Conservation (phyloP, 768 basidiomycete genomes). For the Panus rudis region DNA sequence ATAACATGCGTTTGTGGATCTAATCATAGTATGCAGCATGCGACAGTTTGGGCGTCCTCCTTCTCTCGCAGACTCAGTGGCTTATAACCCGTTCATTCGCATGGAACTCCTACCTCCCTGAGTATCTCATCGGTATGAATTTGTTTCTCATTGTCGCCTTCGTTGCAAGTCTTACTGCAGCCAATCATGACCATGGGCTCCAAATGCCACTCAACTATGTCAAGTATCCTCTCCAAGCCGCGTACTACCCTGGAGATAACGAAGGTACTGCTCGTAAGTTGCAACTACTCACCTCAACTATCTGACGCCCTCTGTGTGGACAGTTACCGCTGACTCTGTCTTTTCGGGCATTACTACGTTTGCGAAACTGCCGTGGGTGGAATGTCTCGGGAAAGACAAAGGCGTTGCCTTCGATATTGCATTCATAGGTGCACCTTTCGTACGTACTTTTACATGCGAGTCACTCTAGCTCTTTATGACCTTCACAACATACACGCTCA, state of each 20-base stretch:
- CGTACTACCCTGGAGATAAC: conserved; percentile 51
- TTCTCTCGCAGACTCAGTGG: too few relatives aligned
- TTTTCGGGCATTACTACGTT: conserved; percentile 84
- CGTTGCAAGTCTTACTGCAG: too few relatives aligned
- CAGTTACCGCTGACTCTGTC: conserved; percentile 70
- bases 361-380: conserved; percentile 79
- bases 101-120: too few relatives aligned
- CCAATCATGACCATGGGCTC: conserved; percentile 34
- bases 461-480: not conserved
- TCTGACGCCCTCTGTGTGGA: not conserved
- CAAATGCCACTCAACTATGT: conserved; percentile 66
- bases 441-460: conserved; percentile 30
- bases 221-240: conserved; percentile 56
- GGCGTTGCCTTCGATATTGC: conserved; percentile 68
- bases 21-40: too few relatives aligned
- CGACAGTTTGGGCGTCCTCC: too few relatives aligned
- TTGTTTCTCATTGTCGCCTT: too few relatives aligned
- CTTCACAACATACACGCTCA: conserved; percentile 17
- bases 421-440: conserved; percentile 74
- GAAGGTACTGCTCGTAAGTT: conserved; percentile 36
- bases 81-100: too few relatives aligned
- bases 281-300: too few relatives aligned
- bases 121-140: too few relatives aligned
- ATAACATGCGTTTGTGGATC: too few relatives aligned
- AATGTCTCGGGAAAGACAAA: conserved; percentile 63